Conservation (phyloP, 176 grass and related monocot genomes). For the Guadua angustifolia region DNA sequence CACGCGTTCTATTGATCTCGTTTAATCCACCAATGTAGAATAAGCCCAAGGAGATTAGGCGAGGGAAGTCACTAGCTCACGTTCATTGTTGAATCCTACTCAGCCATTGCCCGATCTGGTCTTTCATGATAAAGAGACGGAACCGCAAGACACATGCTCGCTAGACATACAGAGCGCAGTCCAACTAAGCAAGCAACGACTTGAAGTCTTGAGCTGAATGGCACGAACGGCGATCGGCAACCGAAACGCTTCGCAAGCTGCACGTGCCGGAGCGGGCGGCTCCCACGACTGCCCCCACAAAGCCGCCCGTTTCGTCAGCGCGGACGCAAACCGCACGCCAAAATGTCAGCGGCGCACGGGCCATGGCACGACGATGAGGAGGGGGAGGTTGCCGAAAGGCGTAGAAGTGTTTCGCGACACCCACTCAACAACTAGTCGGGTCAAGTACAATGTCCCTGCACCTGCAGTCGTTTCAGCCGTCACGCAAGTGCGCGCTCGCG, state of each 20-base stretch:
- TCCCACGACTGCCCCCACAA: not conserved
- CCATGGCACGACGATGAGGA: not conserved
- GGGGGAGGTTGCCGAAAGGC: not conserved
- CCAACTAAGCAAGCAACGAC: not conserved
- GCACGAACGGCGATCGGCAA: not conserved
- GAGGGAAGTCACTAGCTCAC: not conserved
- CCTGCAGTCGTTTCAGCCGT: slow-evolving; percentile 40
- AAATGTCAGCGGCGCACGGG: slow-evolving; percentile 42
- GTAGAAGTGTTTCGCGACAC: not conserved
- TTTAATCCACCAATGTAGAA: not conserved
- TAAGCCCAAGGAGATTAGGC: not conserved
- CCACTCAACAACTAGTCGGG: not conserved
- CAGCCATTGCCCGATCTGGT: not conserved
- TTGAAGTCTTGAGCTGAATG: not conserved
- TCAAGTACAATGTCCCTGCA: not conserved
- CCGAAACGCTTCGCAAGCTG: not conserved
- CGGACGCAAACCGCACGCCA: not conserved
- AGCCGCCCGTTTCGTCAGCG: not conserved
- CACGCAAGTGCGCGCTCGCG: slow-evolving; percentile 18
- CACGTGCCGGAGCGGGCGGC: not conserved
- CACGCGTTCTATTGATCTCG: not conserved
- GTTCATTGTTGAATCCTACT: not conserved
- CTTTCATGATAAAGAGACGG: not conserved
- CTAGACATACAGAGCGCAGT: no score
- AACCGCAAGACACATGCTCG: not conserved